A percentile compares a stretch with the other conserved stretches of the same genome.
phyloP scores from a whole-genome alignment of 257 asterid genomes.

The Solanum ahanhuiri region DNA sequence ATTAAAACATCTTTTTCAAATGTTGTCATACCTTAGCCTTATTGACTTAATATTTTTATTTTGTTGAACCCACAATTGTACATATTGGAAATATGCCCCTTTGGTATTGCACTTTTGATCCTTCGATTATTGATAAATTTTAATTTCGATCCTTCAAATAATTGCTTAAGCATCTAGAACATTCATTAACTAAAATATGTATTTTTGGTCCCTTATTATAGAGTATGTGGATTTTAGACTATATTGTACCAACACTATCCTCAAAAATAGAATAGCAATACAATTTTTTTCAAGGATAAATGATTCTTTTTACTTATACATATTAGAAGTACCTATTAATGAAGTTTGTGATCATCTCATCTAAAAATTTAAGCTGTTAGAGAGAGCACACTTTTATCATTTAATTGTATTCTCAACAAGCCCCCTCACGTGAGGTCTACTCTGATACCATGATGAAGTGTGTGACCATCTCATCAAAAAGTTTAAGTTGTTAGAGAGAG shows the following conservation, averaged over 20 bases:
- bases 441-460: background rate
- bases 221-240: background rate
- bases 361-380: too few relatives aligned
- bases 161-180: background rate
- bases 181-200: background rate
- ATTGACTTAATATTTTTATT: background rate
- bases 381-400: background rate
- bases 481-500: accelerated
- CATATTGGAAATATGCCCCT: background rate
- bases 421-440: background rate
- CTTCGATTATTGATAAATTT: background rate
- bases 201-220: background rate
- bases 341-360: background rate
- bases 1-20: background rate
- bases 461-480: too few relatives aligned
- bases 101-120: background rate
- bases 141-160: background rate
- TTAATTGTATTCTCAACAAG: background rate
- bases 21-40: background rate
- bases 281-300: background rate
- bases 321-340: background rate
- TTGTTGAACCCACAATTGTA: background rate
- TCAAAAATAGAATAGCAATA: background rate
- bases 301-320: background rate
- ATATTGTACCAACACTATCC: background rate